phyloP scores from a whole-genome alignment of 2,329 filamentous ascomycete genomes.

The Fusarium sororula region DNA sequence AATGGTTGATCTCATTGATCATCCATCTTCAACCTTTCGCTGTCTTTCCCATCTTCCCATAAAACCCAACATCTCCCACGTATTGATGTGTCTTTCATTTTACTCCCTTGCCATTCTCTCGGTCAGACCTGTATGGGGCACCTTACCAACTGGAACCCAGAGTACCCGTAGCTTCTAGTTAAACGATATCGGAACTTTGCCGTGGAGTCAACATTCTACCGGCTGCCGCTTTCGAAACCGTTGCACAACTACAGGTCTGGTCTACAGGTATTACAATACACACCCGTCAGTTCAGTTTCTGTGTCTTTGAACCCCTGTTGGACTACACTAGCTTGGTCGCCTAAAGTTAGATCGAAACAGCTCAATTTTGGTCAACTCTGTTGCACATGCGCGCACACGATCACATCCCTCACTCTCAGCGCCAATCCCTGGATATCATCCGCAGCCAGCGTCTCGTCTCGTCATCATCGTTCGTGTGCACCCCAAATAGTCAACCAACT shows the following conservation, averaged over 20 bases:
- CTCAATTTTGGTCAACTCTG: constrained; percentile 25
- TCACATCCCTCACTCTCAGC: constrained; percentile 22
- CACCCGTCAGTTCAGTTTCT: constrained; percentile 5
- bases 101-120: not conserved
- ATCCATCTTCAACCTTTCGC: constrained; percentile 1
- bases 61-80: not conserved
- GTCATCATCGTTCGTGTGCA: constrained; percentile 25
- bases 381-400: constrained; percentile 32
- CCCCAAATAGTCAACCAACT: not conserved
- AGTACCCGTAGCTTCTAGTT: not conserved
- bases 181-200: constrained; percentile 8
- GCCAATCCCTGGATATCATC: constrained; percentile 20
- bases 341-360: constrained; percentile 34
- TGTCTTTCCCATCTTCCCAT: not conserved
- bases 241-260: not conserved
- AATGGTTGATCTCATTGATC: constrained; percentile 21
- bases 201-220: not conserved
- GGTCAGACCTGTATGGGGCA: not conserved
- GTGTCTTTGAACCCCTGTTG: constrained; percentile 26
- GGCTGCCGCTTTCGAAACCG: constrained; percentile 1
- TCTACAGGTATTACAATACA: not conserved
- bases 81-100: not conserved
- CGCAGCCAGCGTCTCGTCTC: constrained; percentile 13
- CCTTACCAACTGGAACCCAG: not conserved
- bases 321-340: constrained; percentile 22